Conservation (phyloP, 176 grass and related monocot species). For the Ananas comosus region DNA sequence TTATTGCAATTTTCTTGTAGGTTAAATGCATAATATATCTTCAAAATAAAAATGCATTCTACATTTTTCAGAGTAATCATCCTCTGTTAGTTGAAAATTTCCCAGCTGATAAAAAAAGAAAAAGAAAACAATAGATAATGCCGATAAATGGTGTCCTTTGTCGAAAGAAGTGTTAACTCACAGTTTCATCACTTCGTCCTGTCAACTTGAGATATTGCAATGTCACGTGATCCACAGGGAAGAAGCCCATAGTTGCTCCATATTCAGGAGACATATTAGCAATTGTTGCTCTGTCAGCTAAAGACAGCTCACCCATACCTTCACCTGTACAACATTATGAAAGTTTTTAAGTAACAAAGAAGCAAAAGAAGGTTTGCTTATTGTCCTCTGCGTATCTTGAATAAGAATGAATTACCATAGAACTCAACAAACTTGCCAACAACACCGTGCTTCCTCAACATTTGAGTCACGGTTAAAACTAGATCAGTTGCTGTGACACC, state of each 20-base stretch:
- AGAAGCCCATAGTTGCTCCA: constrained; percentile 36
- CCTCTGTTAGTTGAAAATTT: too few species aligned
- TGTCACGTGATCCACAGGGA: constrained; percentile 27
- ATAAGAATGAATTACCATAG: constrained; percentile 26
- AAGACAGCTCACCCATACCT: constrained; percentile 18
- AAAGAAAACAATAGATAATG: neutral
- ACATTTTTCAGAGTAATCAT: too few species aligned
- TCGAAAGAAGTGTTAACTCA: neutral
- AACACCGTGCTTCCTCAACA: constrained; percentile 33
- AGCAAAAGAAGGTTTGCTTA: neutral
- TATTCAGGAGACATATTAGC: constrained; percentile 37
- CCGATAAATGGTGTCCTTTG: neutral
- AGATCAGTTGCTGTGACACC: constrained; percentile 45
- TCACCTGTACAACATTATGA: neutral
- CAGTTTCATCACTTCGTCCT: constrained; percentile 20
- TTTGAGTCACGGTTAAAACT: constrained; percentile 34
- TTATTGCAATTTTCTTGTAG: too few species aligned
- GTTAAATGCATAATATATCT: too few species aligned
- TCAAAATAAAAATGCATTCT: too few species aligned
- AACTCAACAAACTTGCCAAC: constrained; percentile 43
- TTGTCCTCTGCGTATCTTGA: neutral
- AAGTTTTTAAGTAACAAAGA: neutral
- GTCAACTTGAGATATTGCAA: constrained; percentile 23
- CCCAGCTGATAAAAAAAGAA: neutral
- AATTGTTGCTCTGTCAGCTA: constrained; percentile 37